phyloP scores from a whole-genome alignment of 2,329 filamentous ascomycete genomes.

The Cadophora sp. region DNA sequence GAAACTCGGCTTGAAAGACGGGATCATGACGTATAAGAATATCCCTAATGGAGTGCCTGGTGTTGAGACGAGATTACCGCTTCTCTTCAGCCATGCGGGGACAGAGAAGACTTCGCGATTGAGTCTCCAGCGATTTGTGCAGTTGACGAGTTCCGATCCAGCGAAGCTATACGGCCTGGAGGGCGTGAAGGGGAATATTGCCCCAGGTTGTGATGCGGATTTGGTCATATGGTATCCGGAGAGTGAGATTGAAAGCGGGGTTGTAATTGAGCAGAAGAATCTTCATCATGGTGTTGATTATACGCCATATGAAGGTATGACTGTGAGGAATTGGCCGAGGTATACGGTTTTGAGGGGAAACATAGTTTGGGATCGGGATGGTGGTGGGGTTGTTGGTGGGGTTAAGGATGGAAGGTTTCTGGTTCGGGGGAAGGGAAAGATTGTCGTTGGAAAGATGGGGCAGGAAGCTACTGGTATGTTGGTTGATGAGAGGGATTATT shows the following conservation, averaged over 20 bases:
- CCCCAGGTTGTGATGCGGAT: constrained; percentile 37
- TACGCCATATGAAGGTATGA: constrained; percentile 37
- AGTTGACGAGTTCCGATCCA: constrained; percentile 33
- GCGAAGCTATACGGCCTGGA: constrained; percentile 37
- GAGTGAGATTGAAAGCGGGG: constrained; percentile 19
- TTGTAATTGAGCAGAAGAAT: constrained; percentile 32
- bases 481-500: constrained; percentile 31
- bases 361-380: constrained; percentile 36
- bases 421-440: constrained; percentile 32
- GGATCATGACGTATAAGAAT: constrained; percentile 33
- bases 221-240: constrained; percentile 38
- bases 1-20: constrained; percentile 33
- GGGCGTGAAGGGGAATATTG: constrained; percentile 36
- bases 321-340: constrained; percentile 36
- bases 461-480: constrained; percentile 33
- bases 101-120: constrained; percentile 27
- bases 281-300: constrained; percentile 39
- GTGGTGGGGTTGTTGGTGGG: constrained; percentile 30
- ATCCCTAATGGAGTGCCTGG: constrained; percentile 38
- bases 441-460: constrained; percentile 34
- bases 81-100: constrained; percentile 33
- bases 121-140: constrained; percentile 33
- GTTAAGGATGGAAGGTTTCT: constrained; percentile 33
- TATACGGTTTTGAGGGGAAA: constrained; percentile 36
- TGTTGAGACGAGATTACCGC: constrained; percentile 36